phyloP scores from a whole-genome alignment of 345 rosid species.

The Rhodamnia rubescens region DNA sequence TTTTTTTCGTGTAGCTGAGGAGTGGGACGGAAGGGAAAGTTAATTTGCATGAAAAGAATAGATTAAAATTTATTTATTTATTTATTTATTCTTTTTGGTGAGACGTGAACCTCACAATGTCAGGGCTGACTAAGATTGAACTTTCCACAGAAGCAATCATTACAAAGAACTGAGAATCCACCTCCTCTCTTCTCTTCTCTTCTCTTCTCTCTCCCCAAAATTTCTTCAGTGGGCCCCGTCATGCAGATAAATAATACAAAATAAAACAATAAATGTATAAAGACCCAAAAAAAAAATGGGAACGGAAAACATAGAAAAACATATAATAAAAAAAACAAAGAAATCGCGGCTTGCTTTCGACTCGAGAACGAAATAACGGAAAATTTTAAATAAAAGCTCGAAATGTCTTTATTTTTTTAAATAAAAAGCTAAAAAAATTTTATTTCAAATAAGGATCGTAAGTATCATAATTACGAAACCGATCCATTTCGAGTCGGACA shows the following conservation, averaged over 20 bases:
- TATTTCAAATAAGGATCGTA: too few relatives aligned
- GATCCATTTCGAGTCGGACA: too few relatives aligned
- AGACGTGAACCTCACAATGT: background rate
- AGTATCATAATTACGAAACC: too few relatives aligned
- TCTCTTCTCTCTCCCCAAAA: background rate
- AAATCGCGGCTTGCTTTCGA: background rate
- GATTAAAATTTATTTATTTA: background rate
- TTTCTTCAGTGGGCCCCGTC: background rate
- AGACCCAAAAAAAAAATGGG: background rate
- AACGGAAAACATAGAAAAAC: background rate
- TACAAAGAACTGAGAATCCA: background rate
- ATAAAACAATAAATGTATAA: background rate
- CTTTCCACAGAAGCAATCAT: background rate
- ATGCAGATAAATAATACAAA: background rate
- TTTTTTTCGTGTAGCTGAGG: background rate
- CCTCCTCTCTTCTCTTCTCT: too few relatives aligned
- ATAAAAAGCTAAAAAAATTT: too few relatives aligned
- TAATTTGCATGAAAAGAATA: background rate
- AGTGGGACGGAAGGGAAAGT: background rate
- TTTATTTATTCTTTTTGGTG: background rate
- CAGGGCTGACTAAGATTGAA: background rate
- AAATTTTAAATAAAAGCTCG: too few relatives aligned
- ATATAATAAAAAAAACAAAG: background rate
- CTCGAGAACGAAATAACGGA: background rate
- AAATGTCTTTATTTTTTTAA: too few relatives aligned